Conservation (phyloP, 768 basidiomycete species). For the Rhodosporidiobolus sp. region DNA sequence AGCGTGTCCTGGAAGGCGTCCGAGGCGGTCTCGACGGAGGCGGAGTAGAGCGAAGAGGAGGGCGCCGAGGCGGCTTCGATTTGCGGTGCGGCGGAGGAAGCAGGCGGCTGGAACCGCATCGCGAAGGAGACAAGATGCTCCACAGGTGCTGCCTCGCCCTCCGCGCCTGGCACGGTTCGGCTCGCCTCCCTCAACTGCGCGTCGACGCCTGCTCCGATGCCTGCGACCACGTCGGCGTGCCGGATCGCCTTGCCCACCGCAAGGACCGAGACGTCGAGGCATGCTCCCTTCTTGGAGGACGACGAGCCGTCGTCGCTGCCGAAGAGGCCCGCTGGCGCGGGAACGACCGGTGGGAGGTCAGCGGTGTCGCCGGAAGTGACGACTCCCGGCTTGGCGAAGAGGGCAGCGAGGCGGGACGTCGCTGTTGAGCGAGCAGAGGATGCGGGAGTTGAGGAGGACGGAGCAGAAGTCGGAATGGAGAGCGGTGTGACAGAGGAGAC, state of each 20-base stretch:
- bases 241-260: conserved; percentile 38
- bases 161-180: background rate
- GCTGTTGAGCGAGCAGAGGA: conserved; percentile 44
- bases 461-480: conserved; percentile 48
- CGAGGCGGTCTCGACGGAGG: conserved; percentile 44
- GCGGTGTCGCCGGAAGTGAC: background rate
- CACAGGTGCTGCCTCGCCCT: conserved; percentile 8
- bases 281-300: accelerated
- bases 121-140: conserved; percentile 29
- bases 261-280: conserved; percentile 21
- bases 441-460: conserved; percentile 43
- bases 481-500: conserved; percentile 14
- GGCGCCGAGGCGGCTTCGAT: conserved; percentile 16
- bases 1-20: conserved; percentile 43
- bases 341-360: conserved; percentile 18
- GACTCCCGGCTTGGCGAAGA: conserved; percentile 50
- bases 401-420: conserved; percentile 44
- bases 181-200: background rate
- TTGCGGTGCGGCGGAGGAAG: conserved; percentile 45
- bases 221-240: background rate
- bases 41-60: conserved; percentile 22
- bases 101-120: conserved; percentile 63
- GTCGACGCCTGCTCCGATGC: background rate
- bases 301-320: no score
- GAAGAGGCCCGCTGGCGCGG: conserved; percentile 9